Percentiles rank a stretch among this genome's conserved stretches.
Evolutionary conservation across 1,284 basidiomycete genomes (phyloP).

Genomic region (Cryptococcus sp.): DNA sequence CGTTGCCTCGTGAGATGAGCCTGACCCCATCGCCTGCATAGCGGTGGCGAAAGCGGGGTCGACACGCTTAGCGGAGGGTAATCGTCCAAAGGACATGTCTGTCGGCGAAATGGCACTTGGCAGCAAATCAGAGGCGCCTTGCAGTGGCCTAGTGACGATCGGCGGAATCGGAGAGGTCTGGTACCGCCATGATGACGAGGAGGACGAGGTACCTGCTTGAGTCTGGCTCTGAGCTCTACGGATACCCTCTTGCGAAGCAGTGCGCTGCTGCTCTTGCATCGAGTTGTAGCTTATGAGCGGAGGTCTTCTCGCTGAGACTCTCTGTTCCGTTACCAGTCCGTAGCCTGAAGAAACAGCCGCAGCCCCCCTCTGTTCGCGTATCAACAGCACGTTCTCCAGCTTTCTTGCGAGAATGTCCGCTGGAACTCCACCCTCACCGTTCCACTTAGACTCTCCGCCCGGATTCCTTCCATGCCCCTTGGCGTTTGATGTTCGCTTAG

Average conservation of each 20-base stretch:
- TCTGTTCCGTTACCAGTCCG: no score
- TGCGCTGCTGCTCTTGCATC: constrained; percentile 4
- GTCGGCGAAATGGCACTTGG: constrained; percentile 12
- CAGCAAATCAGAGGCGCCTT: background rate
- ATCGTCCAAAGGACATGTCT: constrained; percentile 10
- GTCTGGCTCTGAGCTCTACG: constrained; percentile 10
- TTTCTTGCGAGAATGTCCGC: constrained; percentile 33
- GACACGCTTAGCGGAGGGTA: constrained; percentile 6
- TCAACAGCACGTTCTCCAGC: constrained; percentile 30
- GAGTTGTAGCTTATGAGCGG: constrained; percentile 7
- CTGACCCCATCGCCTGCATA: constrained; percentile 1
- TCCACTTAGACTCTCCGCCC: constrained; percentile 38
- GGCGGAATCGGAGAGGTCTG: constrained; percentile 4
- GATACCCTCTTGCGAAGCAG: constrained; percentile 1
- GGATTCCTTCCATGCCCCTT: constrained; percentile 26
- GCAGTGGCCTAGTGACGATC: background rate
- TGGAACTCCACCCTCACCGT: constrained; percentile 49
- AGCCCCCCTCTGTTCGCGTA: constrained; percentile 6
- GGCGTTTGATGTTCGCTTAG: background rate
- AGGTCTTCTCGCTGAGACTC: background rate
- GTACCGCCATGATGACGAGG: background rate
- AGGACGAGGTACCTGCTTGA: constrained; percentile 3
- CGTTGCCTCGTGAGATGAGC: background rate
- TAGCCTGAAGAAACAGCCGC: background rate
- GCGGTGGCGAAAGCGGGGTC: constrained; percentile 8